Evolutionary conservation across 495 filamentous ascomycete genomes (phyloP).

Genomic region (Podospora fimiseda): DNA sequence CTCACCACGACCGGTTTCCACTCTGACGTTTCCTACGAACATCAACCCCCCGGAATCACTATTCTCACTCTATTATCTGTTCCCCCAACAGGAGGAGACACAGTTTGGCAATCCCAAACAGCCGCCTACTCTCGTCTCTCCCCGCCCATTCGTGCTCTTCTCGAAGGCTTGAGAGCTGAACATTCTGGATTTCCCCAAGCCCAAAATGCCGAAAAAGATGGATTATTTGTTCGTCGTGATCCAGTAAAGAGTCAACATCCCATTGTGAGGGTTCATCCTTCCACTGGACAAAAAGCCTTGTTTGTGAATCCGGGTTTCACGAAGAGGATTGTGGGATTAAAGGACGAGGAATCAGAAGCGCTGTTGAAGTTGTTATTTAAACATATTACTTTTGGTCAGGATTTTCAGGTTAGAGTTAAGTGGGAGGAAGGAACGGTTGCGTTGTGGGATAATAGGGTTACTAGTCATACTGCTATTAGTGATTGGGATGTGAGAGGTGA

Average conservation of each 20-base stretch:
- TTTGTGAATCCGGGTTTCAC: conserved; percentile 80
- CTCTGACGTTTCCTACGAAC: conserved; percentile 60
- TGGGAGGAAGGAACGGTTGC: conserved; percentile 67
- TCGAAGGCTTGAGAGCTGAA: conserved; percentile 63
- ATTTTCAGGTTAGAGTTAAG: conserved; percentile 63
- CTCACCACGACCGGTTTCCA: conserved; percentile 40
- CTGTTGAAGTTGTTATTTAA: conserved; percentile 62
- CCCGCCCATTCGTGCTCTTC: conserved; percentile 59
- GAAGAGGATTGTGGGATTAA: conserved; percentile 66
- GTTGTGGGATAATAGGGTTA: conserved; percentile 70
- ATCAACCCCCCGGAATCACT: conserved; percentile 73
- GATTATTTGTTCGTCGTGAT: conserved; percentile 60
- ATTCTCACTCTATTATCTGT: conserved; percentile 63
- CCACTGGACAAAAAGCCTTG: conserved; percentile 72
- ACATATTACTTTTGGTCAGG: conserved; percentile 45
- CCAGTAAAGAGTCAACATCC: conserved; percentile 63
- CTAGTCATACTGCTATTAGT: conserved; percentile 48
- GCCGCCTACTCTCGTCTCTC: conserved; percentile 68
- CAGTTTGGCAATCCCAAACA: conserved; percentile 67
- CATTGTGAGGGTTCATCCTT: conserved; percentile 65
- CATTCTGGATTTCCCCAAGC: conserved; percentile 70
- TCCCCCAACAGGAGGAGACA: conserved; percentile 70
- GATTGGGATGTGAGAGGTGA: conserved; percentile 47
- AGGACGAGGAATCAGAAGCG: conserved; percentile 61
- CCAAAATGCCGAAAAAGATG: conserved; percentile 52